A percentile compares a stretch with the other conserved stretches of the same genome.
phyloP scores from a whole-genome alignment of 345 rosid genomes.

The Populus euphratica region DNA sequence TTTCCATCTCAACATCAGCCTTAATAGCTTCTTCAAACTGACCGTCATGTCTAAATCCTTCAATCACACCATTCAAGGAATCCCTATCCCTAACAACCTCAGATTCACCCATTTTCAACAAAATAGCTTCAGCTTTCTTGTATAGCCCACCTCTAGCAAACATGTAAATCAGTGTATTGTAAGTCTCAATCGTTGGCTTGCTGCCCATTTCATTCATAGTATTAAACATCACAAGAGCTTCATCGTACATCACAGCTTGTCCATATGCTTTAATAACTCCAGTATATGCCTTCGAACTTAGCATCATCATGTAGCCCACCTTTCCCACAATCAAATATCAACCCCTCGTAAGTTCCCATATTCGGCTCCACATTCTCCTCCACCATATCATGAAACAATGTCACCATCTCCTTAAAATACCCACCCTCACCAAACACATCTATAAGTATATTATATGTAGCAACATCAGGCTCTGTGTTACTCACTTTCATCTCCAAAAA shows the following conservation, averaged over 20 bases:
- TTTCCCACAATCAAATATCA: slow-evolving; percentile 82
- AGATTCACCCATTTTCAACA: slow-evolving; percentile 58
- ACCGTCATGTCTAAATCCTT: slow-evolving; percentile 87
- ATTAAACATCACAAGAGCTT: slow-evolving; percentile 80
- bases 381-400: slow-evolving; percentile 90
- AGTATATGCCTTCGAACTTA: slow-evolving; percentile 70
- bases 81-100: slow-evolving; percentile 62
- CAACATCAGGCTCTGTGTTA: slow-evolving; percentile 76
- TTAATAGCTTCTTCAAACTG: slow-evolving; percentile 89
- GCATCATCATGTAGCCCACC: slow-evolving; percentile 90
- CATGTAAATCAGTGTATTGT: slow-evolving; percentile 65
- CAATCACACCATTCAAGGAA: slow-evolving; percentile 85
- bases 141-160: slow-evolving; percentile 88
- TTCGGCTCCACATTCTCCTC: slow-evolving; percentile 90
- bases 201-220: slow-evolving; percentile 86
- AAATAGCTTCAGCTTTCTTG: slow-evolving; percentile 65
- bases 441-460: slow-evolving; percentile 75
- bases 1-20: slow-evolving; percentile 84
- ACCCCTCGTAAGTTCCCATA: slow-evolving; percentile 85
- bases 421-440: slow-evolving; percentile 94
- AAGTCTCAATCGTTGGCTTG: slow-evolving; percentile 72
- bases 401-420: slow-evolving; percentile 91
- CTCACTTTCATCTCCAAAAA: slow-evolving; percentile 95
- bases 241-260: slow-evolving; percentile 82
- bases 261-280: slow-evolving; percentile 91